phyloP scores from a whole-genome alignment of 2,329 filamentous ascomycete genomes.

The Periconia macrospinosa region DNA sequence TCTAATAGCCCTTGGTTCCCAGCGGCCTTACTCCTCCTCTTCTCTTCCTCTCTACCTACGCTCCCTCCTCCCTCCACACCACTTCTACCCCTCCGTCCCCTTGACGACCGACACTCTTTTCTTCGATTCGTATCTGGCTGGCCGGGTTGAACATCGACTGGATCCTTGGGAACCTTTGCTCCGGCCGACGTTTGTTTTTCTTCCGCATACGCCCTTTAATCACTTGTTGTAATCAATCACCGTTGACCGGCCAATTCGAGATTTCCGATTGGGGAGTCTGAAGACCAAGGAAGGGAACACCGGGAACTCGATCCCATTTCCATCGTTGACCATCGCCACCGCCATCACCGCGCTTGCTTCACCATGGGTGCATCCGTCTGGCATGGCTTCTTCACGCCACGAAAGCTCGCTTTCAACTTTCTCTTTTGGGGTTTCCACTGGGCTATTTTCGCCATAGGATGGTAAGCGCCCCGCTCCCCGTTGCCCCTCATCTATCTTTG shows the following conservation, averaged over 20 bases:
- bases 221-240: conserved; percentile 37
- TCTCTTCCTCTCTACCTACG: conserved; percentile 37
- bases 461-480: conserved; percentile 58
- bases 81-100: conserved; percentile 20
- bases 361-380: conserved; percentile 15
- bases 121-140: conserved; percentile 46
- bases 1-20: conserved; percentile 41
- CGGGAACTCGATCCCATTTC: not conserved
- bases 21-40: conserved; percentile 30
- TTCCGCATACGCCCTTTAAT: conserved; percentile 38
- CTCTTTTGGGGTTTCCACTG: conserved; percentile 81
- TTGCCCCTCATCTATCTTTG: conserved; percentile 16
- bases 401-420: conserved; percentile 77
- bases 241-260: conserved; percentile 29
- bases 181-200: conserved; percentile 26
- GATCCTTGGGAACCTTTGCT: conserved; percentile 16
- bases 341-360: not conserved
- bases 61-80: conserved; percentile 30
- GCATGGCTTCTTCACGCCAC: conserved; percentile 56
- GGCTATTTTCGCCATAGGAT: conserved; percentile 80
- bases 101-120: conserved; percentile 43
- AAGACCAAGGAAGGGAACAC: not conserved
- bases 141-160: conserved; percentile 45
- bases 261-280: too few species aligned
- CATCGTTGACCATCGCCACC: not conserved